A percentile compares a stretch with the other conserved stretches of the same genome.
Evolutionary conservation across 179 eudicot species (phyloP).

Genomic region (Carnegiea gigantea): DNA sequence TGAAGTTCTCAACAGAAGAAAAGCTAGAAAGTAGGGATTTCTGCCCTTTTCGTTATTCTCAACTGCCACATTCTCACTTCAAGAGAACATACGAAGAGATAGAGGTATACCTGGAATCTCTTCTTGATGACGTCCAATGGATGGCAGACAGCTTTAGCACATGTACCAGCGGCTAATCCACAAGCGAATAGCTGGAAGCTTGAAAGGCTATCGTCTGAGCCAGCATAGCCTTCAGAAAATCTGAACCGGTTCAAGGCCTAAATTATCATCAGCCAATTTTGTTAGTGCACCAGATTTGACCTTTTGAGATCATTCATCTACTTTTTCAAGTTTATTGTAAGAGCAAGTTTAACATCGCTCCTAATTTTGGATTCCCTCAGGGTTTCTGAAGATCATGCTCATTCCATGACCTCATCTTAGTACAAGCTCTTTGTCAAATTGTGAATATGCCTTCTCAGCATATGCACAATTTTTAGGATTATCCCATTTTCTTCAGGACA

Average conservation of each 20-base stretch:
- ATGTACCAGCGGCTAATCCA: slow-evolving; percentile 90
- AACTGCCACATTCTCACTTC: not conserved
- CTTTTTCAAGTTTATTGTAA: not conserved
- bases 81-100: not conserved
- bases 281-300: slow-evolving; percentile 3
- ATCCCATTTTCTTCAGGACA: not conserved
- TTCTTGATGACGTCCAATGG: slow-evolving; percentile 97
- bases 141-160: slow-evolving; percentile 95
- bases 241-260: slow-evolving; percentile 69
- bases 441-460: not conserved
- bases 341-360: not conserved
- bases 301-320: slow-evolving; percentile 1
- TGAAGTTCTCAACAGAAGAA: not conserved
- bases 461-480: not conserved
- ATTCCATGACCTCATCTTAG: too few relatives aligned
- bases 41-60: not conserved
- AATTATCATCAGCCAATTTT: slow-evolving; percentile 5
- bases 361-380: not conserved
- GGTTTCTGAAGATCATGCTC: too few relatives aligned
- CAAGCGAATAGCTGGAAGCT: slow-evolving; percentile 92
- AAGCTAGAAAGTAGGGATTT: not conserved
- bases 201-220: slow-evolving; percentile 45
- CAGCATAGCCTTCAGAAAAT: slow-evolving; percentile 35
- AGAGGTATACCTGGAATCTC: slow-evolving; percentile 80
- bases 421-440: not conserved